Conservation (phyloP, 2,329 filamentous ascomycete species). For the Alternaria atra region DNA sequence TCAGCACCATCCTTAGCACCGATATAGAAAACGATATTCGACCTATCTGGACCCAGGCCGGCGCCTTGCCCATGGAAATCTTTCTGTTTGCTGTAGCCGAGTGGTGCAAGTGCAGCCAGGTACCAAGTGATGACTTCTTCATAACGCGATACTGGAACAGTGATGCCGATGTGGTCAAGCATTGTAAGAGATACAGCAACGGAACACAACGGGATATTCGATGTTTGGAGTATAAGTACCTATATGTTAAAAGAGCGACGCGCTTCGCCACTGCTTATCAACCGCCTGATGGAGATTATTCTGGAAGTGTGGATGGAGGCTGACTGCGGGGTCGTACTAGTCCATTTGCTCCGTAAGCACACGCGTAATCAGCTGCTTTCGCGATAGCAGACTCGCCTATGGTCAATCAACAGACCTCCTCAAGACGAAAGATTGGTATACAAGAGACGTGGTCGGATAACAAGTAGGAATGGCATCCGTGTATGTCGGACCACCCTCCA, state of each 20-base stretch:
- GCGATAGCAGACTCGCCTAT: background rate
- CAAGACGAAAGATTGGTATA: background rate
- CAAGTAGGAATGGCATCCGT: background rate
- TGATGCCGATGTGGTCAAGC: slow-evolving; percentile 16
- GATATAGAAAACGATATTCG: slow-evolving; percentile 29
- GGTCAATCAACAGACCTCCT: background rate
- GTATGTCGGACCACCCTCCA: too few species aligned
- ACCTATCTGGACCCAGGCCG: slow-evolving; percentile 24
- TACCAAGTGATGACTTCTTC: slow-evolving; percentile 35
- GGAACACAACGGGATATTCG: background rate
- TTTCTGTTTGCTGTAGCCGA: slow-evolving; percentile 36
- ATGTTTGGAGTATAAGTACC: background rate
- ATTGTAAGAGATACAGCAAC: background rate
- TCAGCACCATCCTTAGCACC: slow-evolving; percentile 13
- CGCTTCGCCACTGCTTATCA: background rate
- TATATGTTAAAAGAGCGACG: background rate
- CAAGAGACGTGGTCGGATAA: background rate
- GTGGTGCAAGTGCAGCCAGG: slow-evolving; percentile 34
- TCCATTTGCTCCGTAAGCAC: slow-evolving; percentile 1
- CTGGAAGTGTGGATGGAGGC: background rate
- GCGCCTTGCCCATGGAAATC: slow-evolving; percentile 28
- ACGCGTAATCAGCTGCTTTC: background rate
- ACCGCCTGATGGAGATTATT: background rate
- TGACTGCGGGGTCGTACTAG: background rate
- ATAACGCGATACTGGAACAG: slow-evolving; percentile 26